Base-by-base conservation (phyloP, 495 filamentous ascomycete species). In the Penicillium canescens region DNA sequence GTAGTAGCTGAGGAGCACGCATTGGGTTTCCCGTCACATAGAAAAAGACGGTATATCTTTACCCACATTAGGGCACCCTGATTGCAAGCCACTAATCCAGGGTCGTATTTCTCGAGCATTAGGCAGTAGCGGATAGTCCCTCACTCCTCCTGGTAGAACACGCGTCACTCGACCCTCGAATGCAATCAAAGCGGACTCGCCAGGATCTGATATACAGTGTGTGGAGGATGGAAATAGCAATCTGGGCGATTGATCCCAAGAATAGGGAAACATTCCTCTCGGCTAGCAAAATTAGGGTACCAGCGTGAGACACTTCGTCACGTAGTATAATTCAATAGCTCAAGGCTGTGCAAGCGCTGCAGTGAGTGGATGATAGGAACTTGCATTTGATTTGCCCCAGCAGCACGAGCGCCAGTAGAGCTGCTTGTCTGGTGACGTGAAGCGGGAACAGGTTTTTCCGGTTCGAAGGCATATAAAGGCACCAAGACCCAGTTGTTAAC, bases 281-380 rank as follows among this genome's bases (percentile, higher is more conserved):
- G 50, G 40, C 4, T 54, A 42, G 34, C 24, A 31, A 26, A 11
- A 12, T 10, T 39, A 12, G 24, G 12, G 42, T 45, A 20, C 21
- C 45, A 55, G 47, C 31, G 42, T 55, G 20, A 55, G 52, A 55
- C 39, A 55, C 13, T 10, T 44, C 45, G 45, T 55, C 44, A 42
- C 31, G 33, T 11, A 35, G 3, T 4, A 28, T 16, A 31, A 13
- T 13, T 31, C 13, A 35, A 13, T 12, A 7, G 23, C 10, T 13
- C 50, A 1, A 21, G 28, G 38, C 11, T 16, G 42, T 40, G 4
- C 42, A 40, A 23, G 40, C 23, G 23, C 23, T 14, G 44, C 9
- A 21, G 14, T 12, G 18, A n/a, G 36, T 54, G 36, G 36, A 31
- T 31, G 28, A 31, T 31, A 31, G 28, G 28, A 2, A 0, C 9